phyloP scores from a whole-genome alignment of 257 asterid genomes.

The Echites panduratus region DNA sequence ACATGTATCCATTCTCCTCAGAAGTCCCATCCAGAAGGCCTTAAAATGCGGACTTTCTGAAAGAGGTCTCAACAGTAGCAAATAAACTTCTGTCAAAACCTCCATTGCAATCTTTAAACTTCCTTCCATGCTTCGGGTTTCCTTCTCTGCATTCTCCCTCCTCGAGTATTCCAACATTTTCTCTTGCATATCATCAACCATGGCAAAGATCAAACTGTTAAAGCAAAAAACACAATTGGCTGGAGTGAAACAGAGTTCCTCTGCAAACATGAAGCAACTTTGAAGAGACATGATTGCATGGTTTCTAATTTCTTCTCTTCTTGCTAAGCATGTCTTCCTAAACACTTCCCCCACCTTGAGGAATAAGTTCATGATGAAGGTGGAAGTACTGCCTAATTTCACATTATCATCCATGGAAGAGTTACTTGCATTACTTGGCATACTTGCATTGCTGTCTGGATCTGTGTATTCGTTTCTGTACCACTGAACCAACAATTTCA shows the following conservation, averaged over 20 bases:
- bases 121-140: constrained; percentile 86
- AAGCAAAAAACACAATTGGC: constrained; percentile 64
- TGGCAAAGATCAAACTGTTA: constrained; percentile 63
- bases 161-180: constrained; percentile 88
- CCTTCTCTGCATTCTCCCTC: constrained; percentile 74
- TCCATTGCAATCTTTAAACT: constrained; percentile 75
- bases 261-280: constrained; percentile 60
- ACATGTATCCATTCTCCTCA: constrained; percentile 81
- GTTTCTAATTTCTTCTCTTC: constrained; percentile 87
- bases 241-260: constrained; percentile 66
- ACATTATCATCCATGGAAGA: constrained; percentile 48
- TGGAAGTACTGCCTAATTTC: constrained; percentile 35
- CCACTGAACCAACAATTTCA: constrained; percentile 73
- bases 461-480: constrained; percentile 61
- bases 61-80: constrained; percentile 57
- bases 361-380: constrained; percentile 47
- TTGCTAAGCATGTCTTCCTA: constrained; percentile 78
- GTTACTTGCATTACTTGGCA: constrained; percentile 37
- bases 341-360: constrained; percentile 74
- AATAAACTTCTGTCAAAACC: constrained; percentile 56
- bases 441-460: constrained; percentile 47
- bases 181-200: constrained; percentile 84
- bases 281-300: constrained; percentile 68
- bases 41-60: constrained; percentile 67
- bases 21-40: constrained; percentile 74